These are phyloP conservation scores for Dendrocalamus latiflorus DNA, from an alignment of 202 grass and related monocot genomes.

Conservation along the genomic window DNA sequence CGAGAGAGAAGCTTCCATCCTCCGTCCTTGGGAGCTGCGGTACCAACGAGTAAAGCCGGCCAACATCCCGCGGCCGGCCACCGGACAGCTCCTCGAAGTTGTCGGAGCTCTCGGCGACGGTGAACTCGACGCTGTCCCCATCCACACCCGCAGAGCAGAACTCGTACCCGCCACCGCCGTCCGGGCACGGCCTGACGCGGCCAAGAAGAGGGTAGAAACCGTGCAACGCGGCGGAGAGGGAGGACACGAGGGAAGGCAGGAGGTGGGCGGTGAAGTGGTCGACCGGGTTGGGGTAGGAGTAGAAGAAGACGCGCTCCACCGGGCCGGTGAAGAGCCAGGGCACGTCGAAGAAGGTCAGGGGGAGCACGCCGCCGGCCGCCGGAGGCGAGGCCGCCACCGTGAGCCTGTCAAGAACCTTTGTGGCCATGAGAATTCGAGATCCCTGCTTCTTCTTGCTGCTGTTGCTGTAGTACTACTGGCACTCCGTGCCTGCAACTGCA, in stretches of 20 bases:
- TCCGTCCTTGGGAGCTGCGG: constrained; percentile 37
- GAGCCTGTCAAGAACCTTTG: constrained; percentile 43
- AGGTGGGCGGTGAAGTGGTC: no score
- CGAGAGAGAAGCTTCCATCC: constrained; percentile 47
- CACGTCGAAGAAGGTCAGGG: no score
- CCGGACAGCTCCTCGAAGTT: constrained; percentile 60
- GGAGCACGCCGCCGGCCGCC: background rate
- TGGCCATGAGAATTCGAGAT: constrained; percentile 23
- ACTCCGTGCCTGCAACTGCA: background rate
- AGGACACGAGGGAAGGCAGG: no score
- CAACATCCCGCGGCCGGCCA: constrained; percentile 28
- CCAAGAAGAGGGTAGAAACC: no score
- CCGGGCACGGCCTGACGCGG: constrained; percentile 44
- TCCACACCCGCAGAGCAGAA: constrained; percentile 27
- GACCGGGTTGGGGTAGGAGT: no score
- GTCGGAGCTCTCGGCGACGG: no score
- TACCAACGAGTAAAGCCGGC: constrained; percentile 48
- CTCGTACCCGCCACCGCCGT: constrained; percentile 35
- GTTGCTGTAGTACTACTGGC: background rate
- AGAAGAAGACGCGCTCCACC: no score
- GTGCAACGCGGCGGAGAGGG: no score
- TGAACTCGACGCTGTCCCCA: constrained; percentile 26
- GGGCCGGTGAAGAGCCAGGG: no score
- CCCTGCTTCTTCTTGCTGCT: background rate
- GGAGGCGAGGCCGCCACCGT: constrained; percentile 30